Base-by-base conservation (phyloP, 805 yeast genomes). In the Candida quercuum region DNA sequence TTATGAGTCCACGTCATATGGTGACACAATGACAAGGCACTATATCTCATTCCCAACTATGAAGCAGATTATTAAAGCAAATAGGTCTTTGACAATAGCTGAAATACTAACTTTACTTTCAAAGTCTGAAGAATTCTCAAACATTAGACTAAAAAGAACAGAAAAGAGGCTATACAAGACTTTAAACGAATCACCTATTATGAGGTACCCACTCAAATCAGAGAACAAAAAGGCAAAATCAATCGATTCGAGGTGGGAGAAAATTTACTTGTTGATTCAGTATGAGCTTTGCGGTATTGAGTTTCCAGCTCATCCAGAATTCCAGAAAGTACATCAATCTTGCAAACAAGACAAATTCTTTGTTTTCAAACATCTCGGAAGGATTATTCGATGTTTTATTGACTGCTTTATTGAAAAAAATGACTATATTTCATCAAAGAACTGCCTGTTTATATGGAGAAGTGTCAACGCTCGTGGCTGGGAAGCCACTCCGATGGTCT, bases 261-360 rank as follows among this genome's bases (percentile, higher is more conserved):
- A 74, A 40, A 55, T 71, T 0, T 62, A 59, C 3, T 43, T 74
- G 7, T 18, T 72, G 9, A 52, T 72, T 8, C 79, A 76, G 42
- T 69, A 61, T 48, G 78, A 73, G 36, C 55, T 76, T 8, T 74
- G 78, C 2, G 75, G 76, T 0, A 33, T 68, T 4, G 75, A 69
- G 20, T 69, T 54, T 36, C 79, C 80, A 1, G 48, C 46, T 3
- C 69, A 63, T 38, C 59, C 52, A 5, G 75, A 71, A 1, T 59
- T 74, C 1, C 35, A 42, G 21, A 66, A 64, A 33, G 52, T 63
- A 13, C 66, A 61, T 27, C 59, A 61, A 21, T 48, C 64, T 3
- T 64, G 76, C 42, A 46, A 59, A 6, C 65, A 67, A 24, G 81
- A 76, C 37, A 72, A 69, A 38, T 31, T 59, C 11, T 45, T 54